Base-by-base conservation (phyloP, 2,329 filamentous ascomycete species). In the Madurella fahalii region DNA sequence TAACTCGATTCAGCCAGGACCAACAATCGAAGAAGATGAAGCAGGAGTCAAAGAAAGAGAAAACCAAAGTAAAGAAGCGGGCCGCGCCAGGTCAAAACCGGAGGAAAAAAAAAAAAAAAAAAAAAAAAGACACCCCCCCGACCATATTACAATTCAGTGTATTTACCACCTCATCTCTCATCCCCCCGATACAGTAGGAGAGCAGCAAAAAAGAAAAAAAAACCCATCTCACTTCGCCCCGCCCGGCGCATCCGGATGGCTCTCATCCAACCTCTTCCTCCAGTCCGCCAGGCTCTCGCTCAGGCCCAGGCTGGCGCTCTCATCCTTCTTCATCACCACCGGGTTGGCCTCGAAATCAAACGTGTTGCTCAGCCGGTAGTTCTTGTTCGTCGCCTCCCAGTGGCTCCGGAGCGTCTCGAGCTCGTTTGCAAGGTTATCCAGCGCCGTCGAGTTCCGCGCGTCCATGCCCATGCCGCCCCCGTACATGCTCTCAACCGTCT, bases 351-450 rank as follows among this genome's bases (percentile, higher is more conserved):
- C 92, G 64, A 95, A 92, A 68, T 96, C 92, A 64, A 95, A 95
- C 49, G 88, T 85, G 66, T 87, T 92, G 71, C 90, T 95, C 43
- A 96, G 76, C 20, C 94, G 87, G 71, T 97, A 96, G 65, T 90
- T 95, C 72, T 95, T 94, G 74, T 93, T 96, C 12, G 91, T 96
- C 40, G 87, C 90, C 73, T 97, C 91, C 94, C 94, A 99, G 65
- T 96, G 92, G 50, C 79, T 89, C 50, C 93, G 84, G 46, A 99
- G 78, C 12, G 89, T 88, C 69, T 99, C 94, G 8, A 99, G 83
- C 74, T 99, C 94, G 59, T 84, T 90, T 11, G 94, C 93, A 20
- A 99, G 82, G 60, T 87, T 94, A 71, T 99, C 94, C 17, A 99
- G 80, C 2, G 92, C 93, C 62, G 74, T 76, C 65, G 80, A 83